Percentiles rank a stretch among this genome's conserved stretches.
Conservation (phyloP, 2,329 filamentous ascomycete genomes). For the Harringtonia lauricola region DNA sequence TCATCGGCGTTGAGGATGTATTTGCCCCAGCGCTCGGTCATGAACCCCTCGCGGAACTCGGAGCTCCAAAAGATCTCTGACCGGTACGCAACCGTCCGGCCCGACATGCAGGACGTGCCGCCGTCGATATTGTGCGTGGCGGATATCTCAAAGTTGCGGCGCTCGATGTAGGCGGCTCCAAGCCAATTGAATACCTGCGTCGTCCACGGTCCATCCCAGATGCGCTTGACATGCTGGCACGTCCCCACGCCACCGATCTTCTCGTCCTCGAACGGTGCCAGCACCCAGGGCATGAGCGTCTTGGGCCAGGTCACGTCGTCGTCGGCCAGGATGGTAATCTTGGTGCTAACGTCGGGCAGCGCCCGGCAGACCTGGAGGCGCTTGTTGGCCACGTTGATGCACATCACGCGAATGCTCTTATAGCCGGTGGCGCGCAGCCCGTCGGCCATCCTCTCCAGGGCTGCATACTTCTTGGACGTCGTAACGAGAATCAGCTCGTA, state of each 20-base stretch:
- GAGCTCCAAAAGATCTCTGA: constrained; percentile 78
- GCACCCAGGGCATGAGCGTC: constrained; percentile 79
- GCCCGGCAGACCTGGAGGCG: constrained; percentile 86
- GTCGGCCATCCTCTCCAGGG: constrained; percentile 54
- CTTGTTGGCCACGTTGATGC: constrained; percentile 83
- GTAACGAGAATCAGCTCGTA: constrained; percentile 76
- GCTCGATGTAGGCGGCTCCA: constrained; percentile 82
- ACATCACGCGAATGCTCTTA: constrained; percentile 61
- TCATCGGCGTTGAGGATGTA: constrained; percentile 93
- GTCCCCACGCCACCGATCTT: constrained; percentile 85
- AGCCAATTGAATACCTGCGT: constrained; percentile 76
- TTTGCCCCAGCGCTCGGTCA: constrained; percentile 78
- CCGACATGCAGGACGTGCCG: constrained; percentile 93
- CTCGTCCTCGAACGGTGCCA: constrained; percentile 81
- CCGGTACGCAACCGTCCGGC: constrained; percentile 84
- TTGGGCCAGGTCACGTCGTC: constrained; percentile 91
- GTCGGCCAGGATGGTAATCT: constrained; percentile 85
- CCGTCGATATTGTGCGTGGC: constrained; percentile 92
- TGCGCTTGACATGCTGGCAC: constrained; percentile 73
- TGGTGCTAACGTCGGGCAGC: constrained; percentile 71
- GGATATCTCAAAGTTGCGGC: constrained; percentile 93
- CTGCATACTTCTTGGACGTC: constrained; percentile 65
- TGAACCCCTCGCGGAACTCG: constrained; percentile 80
- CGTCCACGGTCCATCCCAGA: constrained; percentile 45
- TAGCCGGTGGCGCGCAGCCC: constrained; percentile 32